Evolutionary conservation across 345 rosid species (phyloP).

Genomic region (Linum trigynum): DNA sequence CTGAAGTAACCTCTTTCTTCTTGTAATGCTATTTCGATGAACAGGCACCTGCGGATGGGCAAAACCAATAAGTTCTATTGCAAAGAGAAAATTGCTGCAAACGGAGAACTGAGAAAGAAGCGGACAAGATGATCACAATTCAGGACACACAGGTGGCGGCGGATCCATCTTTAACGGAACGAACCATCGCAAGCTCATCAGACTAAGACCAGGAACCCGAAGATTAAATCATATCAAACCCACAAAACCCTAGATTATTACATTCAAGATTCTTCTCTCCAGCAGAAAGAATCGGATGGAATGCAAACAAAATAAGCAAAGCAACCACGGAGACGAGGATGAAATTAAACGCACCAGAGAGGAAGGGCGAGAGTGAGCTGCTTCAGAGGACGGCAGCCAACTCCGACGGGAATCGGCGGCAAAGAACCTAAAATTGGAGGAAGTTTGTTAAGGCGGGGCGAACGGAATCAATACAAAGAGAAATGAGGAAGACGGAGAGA

Average conservation of each 20-base stretch:
- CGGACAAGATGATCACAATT: too few species aligned
- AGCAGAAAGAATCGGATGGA: too few species aligned
- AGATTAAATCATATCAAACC: not conserved
- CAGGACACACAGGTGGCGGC: not conserved
- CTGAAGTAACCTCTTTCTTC: not conserved
- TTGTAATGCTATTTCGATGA: not conserved
- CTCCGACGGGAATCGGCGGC: not conserved
- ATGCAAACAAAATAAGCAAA: not conserved
- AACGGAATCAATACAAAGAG: too few species aligned
- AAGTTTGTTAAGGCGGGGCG: not conserved
- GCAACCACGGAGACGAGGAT: not conserved
- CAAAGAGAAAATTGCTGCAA: not conserved
- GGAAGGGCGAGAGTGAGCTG: not conserved
- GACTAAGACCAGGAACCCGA: not conserved
- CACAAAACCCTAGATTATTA: not conserved
- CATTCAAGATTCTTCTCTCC: not conserved
- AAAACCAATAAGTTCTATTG: not conserved
- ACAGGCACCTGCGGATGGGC: not conserved
- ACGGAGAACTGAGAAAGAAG: too few species aligned
- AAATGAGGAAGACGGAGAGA: too few species aligned
- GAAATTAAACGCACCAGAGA: not conserved
- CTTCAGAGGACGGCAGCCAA: not conserved
- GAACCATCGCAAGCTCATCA: too few species aligned
- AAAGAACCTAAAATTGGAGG: not conserved
- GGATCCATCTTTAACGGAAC: not conserved